Evolutionary conservation across 1,139 yeast genomes (phyloP).

Genomic region (Hemisphaericaspora subhashii): DNA sequence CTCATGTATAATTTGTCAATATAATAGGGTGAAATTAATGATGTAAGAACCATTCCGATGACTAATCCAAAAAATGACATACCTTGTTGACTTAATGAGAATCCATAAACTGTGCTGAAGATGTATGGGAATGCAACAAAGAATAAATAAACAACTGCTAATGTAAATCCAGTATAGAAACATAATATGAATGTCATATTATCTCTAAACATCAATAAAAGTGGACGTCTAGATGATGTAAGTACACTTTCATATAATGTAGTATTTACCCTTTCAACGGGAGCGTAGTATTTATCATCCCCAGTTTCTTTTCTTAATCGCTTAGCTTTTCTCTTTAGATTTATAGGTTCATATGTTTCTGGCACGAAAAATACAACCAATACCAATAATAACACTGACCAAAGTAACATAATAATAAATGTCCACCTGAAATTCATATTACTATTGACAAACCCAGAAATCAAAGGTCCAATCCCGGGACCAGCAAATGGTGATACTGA

Average conservation of each 20-base stretch:
- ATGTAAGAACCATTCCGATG: constrained; percentile 42
- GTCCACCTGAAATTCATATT: constrained; percentile 43
- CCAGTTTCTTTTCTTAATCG: constrained; percentile 49
- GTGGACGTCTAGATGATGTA: constrained; percentile 51
- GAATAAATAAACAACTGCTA: constrained; percentile 62
- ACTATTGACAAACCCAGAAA: constrained; percentile 30
- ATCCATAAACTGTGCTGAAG: constrained; percentile 47
- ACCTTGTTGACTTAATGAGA: constrained; percentile 39
- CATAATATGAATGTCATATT: constrained; percentile 64
- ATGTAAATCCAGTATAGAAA: constrained; percentile 58
- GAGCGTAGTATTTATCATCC: constrained; percentile 41
- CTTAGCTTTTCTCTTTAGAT: constrained; percentile 47
- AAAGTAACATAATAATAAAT: constrained; percentile 41
- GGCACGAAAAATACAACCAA: constrained; percentile 42
- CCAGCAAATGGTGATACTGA: constrained; percentile 35
- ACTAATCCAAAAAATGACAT: constrained; percentile 54
- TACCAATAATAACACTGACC: constrained; percentile 32
- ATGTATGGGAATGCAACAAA: constrained; percentile 65
- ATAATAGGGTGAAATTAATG: constrained; percentile 21
- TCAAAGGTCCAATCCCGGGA: constrained; percentile 34
- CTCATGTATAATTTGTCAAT: constrained; percentile 23
- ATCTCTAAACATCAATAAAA: constrained; percentile 52
- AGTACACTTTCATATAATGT: constrained; percentile 30
- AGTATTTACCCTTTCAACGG: constrained; percentile 38
- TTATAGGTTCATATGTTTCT: constrained; percentile 49